These are phyloP conservation scores for Bromus sterilis DNA, from an alignment of 176 grass and related monocot species.

Conservation along the genomic window DNA sequence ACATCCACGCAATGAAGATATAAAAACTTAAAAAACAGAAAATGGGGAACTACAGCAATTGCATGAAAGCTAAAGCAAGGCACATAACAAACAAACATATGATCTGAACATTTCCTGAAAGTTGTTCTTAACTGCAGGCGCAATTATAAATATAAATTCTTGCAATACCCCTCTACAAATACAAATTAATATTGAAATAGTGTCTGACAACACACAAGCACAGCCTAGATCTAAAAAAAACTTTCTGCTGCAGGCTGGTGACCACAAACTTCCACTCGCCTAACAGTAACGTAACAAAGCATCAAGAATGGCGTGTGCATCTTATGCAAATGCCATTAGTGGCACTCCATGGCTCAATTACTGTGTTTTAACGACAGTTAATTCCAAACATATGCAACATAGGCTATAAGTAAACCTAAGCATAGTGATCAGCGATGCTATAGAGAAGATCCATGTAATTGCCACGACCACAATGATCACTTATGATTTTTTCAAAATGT, in stretches of 20 bases:
- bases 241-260: background rate
- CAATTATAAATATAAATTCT: background rate
- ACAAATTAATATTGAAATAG: background rate
- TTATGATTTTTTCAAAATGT: background rate
- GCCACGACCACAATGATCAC: constrained; percentile 6
- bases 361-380: background rate
- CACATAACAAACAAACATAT: background rate
- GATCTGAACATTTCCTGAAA: background rate
- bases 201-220: background rate
- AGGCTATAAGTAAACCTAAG: background rate
- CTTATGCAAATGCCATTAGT: background rate
- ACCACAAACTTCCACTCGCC: background rate
- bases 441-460: background rate
- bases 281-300: background rate
- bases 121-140: background rate
- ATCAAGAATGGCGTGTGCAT: background rate
- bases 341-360: background rate
- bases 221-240: background rate
- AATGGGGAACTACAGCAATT: constrained; percentile 9
- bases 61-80: background rate
- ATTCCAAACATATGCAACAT: background rate
- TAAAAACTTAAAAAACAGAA: background rate
- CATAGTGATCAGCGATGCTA: background rate
- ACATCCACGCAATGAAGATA: background rate
- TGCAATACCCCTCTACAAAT: background rate